Conservation (phyloP, 208 protist genomes). For the Trypanosomatidae sp. region DNA sequence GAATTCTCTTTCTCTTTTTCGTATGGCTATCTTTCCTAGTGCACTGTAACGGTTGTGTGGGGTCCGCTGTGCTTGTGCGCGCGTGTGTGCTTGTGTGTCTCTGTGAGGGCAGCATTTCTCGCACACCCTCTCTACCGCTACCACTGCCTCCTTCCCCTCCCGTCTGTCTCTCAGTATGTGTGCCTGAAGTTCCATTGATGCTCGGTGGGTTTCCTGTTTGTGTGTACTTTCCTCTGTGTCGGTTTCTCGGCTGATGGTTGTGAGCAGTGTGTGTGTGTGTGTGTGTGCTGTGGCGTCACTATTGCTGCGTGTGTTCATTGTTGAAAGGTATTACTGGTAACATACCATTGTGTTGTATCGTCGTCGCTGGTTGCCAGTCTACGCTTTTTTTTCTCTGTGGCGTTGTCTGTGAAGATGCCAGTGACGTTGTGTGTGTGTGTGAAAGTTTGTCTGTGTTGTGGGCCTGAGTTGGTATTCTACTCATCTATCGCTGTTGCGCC, state of each 20-base stretch:
- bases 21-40: background rate
- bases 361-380: background rate
- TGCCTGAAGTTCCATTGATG: background rate
- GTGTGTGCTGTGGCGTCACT: background rate
- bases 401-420: background rate
- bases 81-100: background rate
- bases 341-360: background rate
- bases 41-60: background rate
- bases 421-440: background rate
- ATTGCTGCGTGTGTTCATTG: background rate
- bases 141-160: background rate
- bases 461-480: slow-evolving; percentile 1
- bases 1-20: slow-evolving; percentile 1
- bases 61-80: background rate
- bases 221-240: background rate
- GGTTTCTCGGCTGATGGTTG: background rate
- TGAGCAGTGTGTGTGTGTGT: background rate
- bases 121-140: slow-evolving; percentile 1
- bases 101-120: background rate
- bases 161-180: background rate
- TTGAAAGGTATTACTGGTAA: background rate
- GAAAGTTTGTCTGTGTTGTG: background rate
- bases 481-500: slow-evolving; percentile 7
- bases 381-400: background rate
- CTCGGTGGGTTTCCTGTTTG: background rate